Conservation (phyloP, 2,329 filamentous ascomycete genomes). For the Phialemoniopsis sp. region DNA sequence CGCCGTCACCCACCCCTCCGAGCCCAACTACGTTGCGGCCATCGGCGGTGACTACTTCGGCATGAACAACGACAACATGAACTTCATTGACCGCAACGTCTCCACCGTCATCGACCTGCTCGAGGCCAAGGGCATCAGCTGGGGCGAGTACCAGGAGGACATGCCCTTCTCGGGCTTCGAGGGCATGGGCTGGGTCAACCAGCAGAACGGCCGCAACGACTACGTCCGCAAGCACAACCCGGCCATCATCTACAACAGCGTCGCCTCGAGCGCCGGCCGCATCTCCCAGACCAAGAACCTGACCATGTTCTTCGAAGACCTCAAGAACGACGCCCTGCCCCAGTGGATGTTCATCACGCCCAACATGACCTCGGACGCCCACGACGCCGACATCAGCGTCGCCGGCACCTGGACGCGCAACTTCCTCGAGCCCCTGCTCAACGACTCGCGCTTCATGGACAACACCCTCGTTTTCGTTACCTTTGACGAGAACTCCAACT, state of each 20-base stretch:
- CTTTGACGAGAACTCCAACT: constrained; percentile 75
- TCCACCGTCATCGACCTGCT: constrained; percentile 67
- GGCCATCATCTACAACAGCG: constrained; percentile 60
- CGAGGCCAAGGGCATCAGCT: constrained; percentile 59
- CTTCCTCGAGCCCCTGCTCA: constrained; percentile 68
- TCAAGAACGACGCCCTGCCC: constrained; percentile 58
- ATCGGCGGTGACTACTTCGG: constrained; percentile 72
- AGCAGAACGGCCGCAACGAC: constrained; percentile 61
- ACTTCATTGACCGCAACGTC: constrained; percentile 53
- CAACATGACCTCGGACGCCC: constrained; percentile 73
- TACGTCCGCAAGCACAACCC: constrained; percentile 84
- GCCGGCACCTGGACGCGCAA: constrained; percentile 64
- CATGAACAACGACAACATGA: constrained; percentile 65
- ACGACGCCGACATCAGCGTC: constrained; percentile 67
- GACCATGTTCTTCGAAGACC: constrained; percentile 63
- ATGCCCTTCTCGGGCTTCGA: constrained; percentile 72
- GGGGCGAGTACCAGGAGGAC: constrained; percentile 74
- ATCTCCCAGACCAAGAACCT: constrained; percentile 72
- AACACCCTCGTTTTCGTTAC: constrained; percentile 73
- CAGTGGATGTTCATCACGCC: constrained; percentile 71
- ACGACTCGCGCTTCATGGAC: constrained; percentile 67
- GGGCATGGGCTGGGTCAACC: constrained; percentile 60
- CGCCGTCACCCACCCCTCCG: constrained; percentile 66
- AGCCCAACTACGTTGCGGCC: constrained; percentile 72
- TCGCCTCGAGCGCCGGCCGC: constrained; percentile 54